A percentile compares a stretch with the other conserved stretches of the same genome.
phyloP scores from a whole-genome alignment of 305 asterid genomes.

The Stenogyne calaminthoides region DNA sequence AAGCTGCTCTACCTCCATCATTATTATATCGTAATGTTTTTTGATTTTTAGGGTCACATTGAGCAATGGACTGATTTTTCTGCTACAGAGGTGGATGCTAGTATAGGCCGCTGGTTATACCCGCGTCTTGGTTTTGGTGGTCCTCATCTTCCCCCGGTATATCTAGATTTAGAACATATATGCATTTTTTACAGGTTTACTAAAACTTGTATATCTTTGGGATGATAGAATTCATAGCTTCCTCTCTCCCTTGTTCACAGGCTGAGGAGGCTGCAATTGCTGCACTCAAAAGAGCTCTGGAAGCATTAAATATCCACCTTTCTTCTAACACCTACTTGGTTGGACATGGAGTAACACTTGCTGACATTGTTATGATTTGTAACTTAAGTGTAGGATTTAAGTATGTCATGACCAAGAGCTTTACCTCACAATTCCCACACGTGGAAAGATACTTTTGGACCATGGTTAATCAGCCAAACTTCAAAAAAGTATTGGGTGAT shows the following conservation, averaged over 20 bases:
- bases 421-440: constrained; percentile 52
- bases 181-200: neutral
- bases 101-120: constrained; percentile 52
- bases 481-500: constrained; percentile 48
- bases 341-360: constrained; percentile 74
- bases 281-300: constrained; percentile 69
- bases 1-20: neutral
- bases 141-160: constrained; percentile 57
- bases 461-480: constrained; percentile 52
- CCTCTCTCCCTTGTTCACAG: constrained; percentile 34
- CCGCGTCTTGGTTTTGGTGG: constrained; percentile 61
- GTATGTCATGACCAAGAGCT: constrained; percentile 59
- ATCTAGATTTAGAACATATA: constrained; percentile 8
- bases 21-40: neutral
- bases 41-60: constrained; percentile 51
- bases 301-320: constrained; percentile 73
- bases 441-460: constrained; percentile 69
- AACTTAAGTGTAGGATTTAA: constrained; percentile 52
- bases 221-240: neutral
- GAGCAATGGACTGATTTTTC: constrained; percentile 87
- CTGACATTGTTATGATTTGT: constrained; percentile 75
- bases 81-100: constrained; percentile 60
- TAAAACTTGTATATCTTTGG: neutral
- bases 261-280: constrained; percentile 76
- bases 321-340: constrained; percentile 84